Percentiles rank a stretch among this genome's conserved stretches.
Evolutionary conservation across 2,329 filamentous ascomycete species (phyloP).

Genomic region (Eutypa lata): DNA sequence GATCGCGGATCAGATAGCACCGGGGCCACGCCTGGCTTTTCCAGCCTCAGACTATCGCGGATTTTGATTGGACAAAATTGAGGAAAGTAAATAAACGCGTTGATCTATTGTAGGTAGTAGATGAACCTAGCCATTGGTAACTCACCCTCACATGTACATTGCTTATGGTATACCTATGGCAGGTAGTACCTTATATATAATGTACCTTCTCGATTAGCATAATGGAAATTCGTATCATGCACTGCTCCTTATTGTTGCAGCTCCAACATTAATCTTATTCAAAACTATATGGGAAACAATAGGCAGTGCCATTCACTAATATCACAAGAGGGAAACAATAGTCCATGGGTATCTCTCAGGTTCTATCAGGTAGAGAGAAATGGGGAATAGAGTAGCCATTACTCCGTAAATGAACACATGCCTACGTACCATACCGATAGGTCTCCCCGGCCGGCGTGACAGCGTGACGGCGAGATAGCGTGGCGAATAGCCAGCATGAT

Average conservation of each 20-base stretch:
- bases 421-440: no score
- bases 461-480: background rate
- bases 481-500: no score
- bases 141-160: no score
- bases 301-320: no score
- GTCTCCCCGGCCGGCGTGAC: background rate
- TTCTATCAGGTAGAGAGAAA: no score
- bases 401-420: no score
- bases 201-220: background rate
- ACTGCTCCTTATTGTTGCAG: background rate
- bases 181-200: background rate
- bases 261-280: no score
- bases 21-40: background rate
- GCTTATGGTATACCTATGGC: no score
- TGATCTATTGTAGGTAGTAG: background rate
- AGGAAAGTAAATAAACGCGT: constrained; percentile 1
- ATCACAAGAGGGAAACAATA: no score
- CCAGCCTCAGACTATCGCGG: background rate
- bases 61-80: background rate
- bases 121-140: background rate
- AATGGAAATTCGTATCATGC: background rate
- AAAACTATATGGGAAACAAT: no score
- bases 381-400: no score
- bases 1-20: background rate
- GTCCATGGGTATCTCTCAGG: no score